Conservation (phyloP, 2,329 filamentous ascomycete species). For the Pseudogymnoascus verrucosus region DNA sequence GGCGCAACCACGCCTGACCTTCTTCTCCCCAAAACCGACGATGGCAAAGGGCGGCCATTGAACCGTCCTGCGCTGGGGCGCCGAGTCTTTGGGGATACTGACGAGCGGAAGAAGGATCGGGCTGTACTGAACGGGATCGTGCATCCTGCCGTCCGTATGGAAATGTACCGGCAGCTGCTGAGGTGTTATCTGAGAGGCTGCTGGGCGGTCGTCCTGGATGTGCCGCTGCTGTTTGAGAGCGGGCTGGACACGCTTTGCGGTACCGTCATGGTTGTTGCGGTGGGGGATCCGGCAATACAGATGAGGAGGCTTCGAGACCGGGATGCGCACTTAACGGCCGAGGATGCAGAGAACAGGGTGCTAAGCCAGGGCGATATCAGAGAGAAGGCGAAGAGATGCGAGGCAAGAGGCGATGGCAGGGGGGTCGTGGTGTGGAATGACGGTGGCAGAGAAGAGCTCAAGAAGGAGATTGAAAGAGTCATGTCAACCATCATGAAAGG, state of each 20-base stretch:
- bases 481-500: slow-evolving; percentile 52
- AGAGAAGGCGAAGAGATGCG: slow-evolving; percentile 70
- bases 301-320: slow-evolving; percentile 68
- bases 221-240: slow-evolving; percentile 86
- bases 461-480: slow-evolving; percentile 55
- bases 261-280: slow-evolving; percentile 77
- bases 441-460: slow-evolving; percentile 60
- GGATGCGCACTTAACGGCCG: slow-evolving; percentile 69
- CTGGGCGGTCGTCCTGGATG: slow-evolving; percentile 88
- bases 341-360: slow-evolving; percentile 83
- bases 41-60: slow-evolving; percentile 62
- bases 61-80: slow-evolving; percentile 80
- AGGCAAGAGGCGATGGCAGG: slow-evolving; percentile 52
- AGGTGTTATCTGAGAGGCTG: slow-evolving; percentile 63
- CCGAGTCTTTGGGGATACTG: slow-evolving; percentile 74
- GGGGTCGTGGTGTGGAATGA: slow-evolving; percentile 93
- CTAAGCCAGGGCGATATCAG: slow-evolving; percentile 78
- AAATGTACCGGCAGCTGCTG: slow-evolving; percentile 71
- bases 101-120: slow-evolving; percentile 63
- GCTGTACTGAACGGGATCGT: slow-evolving; percentile 80
- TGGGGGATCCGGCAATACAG: slow-evolving; percentile 71
- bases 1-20: slow-evolving; percentile 76
- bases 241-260: slow-evolving; percentile 80
- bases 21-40: slow-evolving; percentile 51
- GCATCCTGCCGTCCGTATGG: slow-evolving; percentile 78